phyloP scores from a whole-genome alignment of 2,329 filamentous ascomycete species.

The Reticulascus tulasneorum region DNA sequence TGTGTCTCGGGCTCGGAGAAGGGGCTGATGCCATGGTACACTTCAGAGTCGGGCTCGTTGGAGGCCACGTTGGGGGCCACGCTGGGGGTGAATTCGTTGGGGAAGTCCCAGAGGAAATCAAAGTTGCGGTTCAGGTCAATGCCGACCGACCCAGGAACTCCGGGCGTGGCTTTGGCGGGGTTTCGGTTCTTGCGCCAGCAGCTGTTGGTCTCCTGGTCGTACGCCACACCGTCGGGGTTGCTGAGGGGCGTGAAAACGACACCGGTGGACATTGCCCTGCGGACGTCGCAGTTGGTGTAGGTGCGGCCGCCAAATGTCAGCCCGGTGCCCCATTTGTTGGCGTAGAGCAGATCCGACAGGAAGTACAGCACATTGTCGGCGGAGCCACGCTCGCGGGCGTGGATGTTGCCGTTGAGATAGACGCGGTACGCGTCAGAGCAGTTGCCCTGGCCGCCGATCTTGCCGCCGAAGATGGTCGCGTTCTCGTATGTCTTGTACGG shows the following conservation, averaged over 20 bases:
- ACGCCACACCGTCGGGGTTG: slow-evolving; percentile 52
- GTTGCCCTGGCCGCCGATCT: slow-evolving; percentile 33
- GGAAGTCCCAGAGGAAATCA: slow-evolving; percentile 54
- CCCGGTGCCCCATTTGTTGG: slow-evolving; percentile 44
- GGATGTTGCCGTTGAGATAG: slow-evolving; percentile 50
- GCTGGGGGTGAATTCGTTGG: slow-evolving; percentile 33
- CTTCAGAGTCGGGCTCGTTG: slow-evolving; percentile 37
- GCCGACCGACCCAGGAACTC: slow-evolving; percentile 30
- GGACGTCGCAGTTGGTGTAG: slow-evolving; percentile 49
- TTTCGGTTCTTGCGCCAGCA: slow-evolving; percentile 58
- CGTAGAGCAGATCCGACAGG: slow-evolving; percentile 52
- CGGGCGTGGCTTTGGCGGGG: slow-evolving; percentile 28
- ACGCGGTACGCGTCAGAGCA: slow-evolving; percentile 37
- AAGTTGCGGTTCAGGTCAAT: slow-evolving; percentile 56
- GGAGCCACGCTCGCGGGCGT: slow-evolving; percentile 55
- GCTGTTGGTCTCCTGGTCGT: slow-evolving; percentile 46
- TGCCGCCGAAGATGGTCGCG: slow-evolving; percentile 32
- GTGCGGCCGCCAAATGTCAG: slow-evolving; percentile 47
- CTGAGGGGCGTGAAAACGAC: slow-evolving; percentile 47
- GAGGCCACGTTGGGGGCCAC: slow-evolving; percentile 38
- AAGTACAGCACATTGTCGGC: slow-evolving; percentile 56
- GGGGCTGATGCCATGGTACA: slow-evolving; percentile 46
- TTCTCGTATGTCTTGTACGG: slow-evolving; percentile 41
- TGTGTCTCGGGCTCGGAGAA: slow-evolving; percentile 55
- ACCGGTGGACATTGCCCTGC: slow-evolving; percentile 45